Conservation (phyloP, 345 rosid species). For the Citrus sinensis region DVS_A1.0 CM039163.1:50186001-50186500, state of each 20-base stretch:
- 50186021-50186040: no score
- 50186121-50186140: slow-evolving; percentile 90
- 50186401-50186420: slow-evolving; percentile 74
- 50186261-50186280: background rate
- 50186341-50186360: slow-evolving; percentile 58
- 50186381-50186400: slow-evolving; percentile 69
- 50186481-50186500: slow-evolving; percentile 61
- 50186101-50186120: background rate
- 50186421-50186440: slow-evolving; percentile 78
- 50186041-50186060: background rate
- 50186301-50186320: background rate
- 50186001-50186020: no score
- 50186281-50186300: background rate
- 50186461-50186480: slow-evolving; percentile 69
- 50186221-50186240: background rate
- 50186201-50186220: slow-evolving; percentile 12
- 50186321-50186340: slow-evolving; percentile 98
- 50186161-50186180: slow-evolving; percentile 79
- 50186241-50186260: background rate
- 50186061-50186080: background rate
- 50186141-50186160: slow-evolving; percentile 73
- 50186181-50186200: slow-evolving; percentile 81
- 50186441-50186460: slow-evolving; percentile 72
- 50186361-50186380: slow-evolving; percentile 90
- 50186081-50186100: background rate